phyloP scores from a whole-genome alignment of 345 rosid genomes.

The Syzygium oleosum region DNA sequence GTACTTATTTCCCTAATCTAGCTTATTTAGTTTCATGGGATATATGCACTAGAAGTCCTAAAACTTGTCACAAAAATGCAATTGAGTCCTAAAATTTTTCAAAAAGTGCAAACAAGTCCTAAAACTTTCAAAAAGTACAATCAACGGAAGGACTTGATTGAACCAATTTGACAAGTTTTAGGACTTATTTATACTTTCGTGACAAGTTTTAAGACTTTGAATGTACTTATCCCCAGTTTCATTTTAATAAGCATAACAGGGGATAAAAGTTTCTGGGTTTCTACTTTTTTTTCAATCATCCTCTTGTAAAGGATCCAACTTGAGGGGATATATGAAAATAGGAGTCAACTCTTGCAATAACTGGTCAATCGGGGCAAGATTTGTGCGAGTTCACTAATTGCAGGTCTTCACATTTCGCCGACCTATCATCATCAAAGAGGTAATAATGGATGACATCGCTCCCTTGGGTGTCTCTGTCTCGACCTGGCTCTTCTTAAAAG shows the following conservation, averaged over 20 bases:
- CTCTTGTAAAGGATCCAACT: neutral
- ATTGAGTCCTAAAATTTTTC: too few relatives aligned
- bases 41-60: too few relatives aligned
- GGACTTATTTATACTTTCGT: too few relatives aligned
- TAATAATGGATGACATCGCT: neutral
- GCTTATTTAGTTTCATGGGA: neutral
- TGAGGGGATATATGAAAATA: neutral
- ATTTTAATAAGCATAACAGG: neutral
- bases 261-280: neutral
- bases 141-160: too few relatives aligned
- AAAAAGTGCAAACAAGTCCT: too few relatives aligned
- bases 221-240: too few relatives aligned
- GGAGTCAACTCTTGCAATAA: neutral
- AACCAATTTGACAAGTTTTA: too few relatives aligned
- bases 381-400: neutral
- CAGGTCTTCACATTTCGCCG: neutral
- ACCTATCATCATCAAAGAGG: neutral
- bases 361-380: neutral
- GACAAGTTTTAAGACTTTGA: too few relatives aligned
- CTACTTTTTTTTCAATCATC: fast-evolving
- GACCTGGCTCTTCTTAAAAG: neutral
- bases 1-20: neutral
- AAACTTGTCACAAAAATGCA: too few relatives aligned
- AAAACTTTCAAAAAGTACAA: too few relatives aligned
- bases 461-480: neutral